Percentiles rank a stretch among this genome's conserved stretches.
These are phyloP conservation scores for Eucalyptus grandis DNA, from an alignment of 345 rosid species.

Conservation along the genomic window DNA sequence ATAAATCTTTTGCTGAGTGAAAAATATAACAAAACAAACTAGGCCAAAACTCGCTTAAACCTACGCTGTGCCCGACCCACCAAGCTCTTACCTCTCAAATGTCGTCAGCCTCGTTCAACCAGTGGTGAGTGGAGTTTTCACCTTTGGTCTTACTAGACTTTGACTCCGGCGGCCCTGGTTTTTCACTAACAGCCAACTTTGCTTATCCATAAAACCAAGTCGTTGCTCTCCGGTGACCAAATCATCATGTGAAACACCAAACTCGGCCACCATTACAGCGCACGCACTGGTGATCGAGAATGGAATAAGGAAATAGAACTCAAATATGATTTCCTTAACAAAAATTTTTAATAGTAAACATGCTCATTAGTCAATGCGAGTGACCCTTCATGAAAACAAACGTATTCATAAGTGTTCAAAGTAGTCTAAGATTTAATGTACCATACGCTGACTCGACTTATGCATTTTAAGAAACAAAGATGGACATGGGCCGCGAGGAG, in stretches of 20 bases:
- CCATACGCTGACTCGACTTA: no score
- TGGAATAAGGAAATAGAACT: not conserved
- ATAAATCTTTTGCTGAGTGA: not conserved
- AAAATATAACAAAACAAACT: not conserved
- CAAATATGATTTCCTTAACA: not conserved
- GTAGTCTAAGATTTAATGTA: no score
- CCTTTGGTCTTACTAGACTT: not conserved
- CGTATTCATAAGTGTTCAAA: no score
- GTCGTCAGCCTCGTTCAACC: not conserved
- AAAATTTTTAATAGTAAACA: not conserved
- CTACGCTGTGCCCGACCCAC: fast-evolving
- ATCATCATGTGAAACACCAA: not conserved
- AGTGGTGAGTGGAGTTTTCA: not conserved
- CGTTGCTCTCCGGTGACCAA: not conserved
- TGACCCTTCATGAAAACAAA: not conserved
- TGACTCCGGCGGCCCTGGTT: fast-evolving
- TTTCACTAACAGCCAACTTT: no score
- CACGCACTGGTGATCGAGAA: not conserved
- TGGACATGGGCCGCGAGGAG: no score
- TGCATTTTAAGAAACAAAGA: no score
- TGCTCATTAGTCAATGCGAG: not conserved
- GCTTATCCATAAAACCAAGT: not conserved
- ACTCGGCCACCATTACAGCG: not conserved
- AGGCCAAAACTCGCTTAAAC: not conserved
- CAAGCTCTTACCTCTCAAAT: not conserved